phyloP scores from a whole-genome alignment of 2,329 filamentous ascomycete genomes.

The Pseudogymnoascus pannorum region DNA sequence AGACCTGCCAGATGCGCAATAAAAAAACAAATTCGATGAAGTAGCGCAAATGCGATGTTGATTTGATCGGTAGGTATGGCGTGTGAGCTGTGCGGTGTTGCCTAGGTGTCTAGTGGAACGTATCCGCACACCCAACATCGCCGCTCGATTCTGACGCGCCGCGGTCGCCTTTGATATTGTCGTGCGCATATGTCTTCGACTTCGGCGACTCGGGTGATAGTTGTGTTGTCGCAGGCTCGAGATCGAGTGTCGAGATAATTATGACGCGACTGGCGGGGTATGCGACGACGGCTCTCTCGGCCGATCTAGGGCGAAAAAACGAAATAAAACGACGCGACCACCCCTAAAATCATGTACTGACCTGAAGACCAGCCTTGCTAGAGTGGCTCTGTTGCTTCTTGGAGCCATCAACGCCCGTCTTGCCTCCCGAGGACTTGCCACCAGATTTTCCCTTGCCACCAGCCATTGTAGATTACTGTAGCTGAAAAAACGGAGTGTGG shows the following conservation, averaged over 20 bases:
- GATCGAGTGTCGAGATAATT: constrained; percentile 1
- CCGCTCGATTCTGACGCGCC: background rate
- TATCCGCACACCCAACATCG: background rate
- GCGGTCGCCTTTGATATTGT: background rate
- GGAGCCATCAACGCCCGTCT: constrained; percentile 27
- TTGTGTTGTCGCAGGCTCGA: background rate
- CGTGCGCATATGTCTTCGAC: background rate
- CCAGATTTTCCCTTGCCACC: constrained; percentile 32
- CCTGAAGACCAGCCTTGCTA: constrained; percentile 31
- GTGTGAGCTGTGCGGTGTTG: background rate
- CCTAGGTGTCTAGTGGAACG: background rate
- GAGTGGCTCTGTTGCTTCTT: constrained; percentile 33
- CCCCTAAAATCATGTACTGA: constrained; percentile 21
- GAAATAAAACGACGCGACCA: background rate
- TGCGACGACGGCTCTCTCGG: background rate
- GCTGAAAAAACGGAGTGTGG: background rate
- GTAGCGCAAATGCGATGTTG: background rate
- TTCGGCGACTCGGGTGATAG: background rate
- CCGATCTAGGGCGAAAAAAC: background rate
- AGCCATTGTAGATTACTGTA: constrained; percentile 24
- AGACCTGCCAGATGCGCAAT: background rate
- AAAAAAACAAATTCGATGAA: background rate
- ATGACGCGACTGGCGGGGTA: constrained; percentile 15
- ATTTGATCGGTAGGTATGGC: background rate
- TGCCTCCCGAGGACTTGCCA: constrained; percentile 32